These are phyloP conservation scores for Pythium brassicae DNA, from an alignment of 352 stramenopile genomes.

Conservation along the genomic window DNA sequence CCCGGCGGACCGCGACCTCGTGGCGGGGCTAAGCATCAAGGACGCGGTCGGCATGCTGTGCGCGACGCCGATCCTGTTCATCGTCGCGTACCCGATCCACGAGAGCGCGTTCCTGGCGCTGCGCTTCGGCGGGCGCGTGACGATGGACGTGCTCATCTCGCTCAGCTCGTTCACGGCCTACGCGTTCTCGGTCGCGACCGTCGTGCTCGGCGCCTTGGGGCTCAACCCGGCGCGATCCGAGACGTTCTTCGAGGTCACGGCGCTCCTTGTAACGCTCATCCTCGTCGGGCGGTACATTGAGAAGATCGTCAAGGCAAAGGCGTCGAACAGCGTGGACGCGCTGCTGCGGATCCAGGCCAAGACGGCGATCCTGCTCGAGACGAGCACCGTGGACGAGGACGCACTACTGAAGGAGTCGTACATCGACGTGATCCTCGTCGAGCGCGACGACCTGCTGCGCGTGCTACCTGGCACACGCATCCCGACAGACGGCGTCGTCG, in stretches of 20 bases:
- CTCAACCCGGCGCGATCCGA: slow-evolving; percentile 30
- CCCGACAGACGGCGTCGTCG: slow-evolving; percentile 68
- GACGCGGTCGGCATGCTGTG: slow-evolving; percentile 54
- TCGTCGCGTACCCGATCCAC: slow-evolving; percentile 64
- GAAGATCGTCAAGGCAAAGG: slow-evolving; percentile 60
- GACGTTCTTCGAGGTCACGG: slow-evolving; percentile 75
- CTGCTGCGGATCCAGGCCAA: slow-evolving; percentile 72
- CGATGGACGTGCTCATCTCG: slow-evolving; percentile 78
- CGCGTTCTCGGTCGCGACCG: slow-evolving; percentile 44
- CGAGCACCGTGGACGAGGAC: slow-evolving; percentile 12
- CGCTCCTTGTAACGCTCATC: slow-evolving; percentile 65
- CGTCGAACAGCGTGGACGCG: slow-evolving; percentile 63
- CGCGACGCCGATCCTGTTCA: slow-evolving; percentile 61
- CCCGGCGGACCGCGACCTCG: slow-evolving; percentile 19
- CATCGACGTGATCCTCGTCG: slow-evolving; percentile 73
- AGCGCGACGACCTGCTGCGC: slow-evolving; percentile 65
- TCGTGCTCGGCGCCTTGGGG: slow-evolving; percentile 18
- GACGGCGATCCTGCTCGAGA: slow-evolving; percentile 86
- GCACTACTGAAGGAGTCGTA: slow-evolving; percentile 48
- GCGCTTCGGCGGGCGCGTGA: slow-evolving; percentile 55
- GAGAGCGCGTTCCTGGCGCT: slow-evolving; percentile 58
- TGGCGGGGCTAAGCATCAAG: slow-evolving; percentile 43
- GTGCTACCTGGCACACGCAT: slow-evolving; percentile 64
- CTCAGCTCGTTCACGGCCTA: slow-evolving; percentile 68
- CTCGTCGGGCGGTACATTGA: slow-evolving; percentile 76